Evolutionary conservation across 179 eudicot genomes (phyloP), one percentile per base, ranked within the genome.

Genomic region (Gypsophila paniculata): DNA sequence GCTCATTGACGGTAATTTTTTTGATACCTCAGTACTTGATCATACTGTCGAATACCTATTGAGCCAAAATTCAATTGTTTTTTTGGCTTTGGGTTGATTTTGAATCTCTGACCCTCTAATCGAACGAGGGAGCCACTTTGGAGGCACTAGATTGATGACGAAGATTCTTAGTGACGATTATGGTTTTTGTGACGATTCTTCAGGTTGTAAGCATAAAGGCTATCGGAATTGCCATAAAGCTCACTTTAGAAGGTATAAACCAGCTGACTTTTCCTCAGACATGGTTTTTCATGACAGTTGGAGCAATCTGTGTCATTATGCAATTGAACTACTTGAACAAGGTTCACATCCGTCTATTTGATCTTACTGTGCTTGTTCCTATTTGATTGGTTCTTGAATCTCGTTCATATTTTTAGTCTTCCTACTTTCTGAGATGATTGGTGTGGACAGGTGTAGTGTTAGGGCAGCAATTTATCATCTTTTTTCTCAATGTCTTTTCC

Each of bases 181-280:
- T 57, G 48, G 67, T 59, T 59, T 59, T 76, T 55, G 26, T 58
- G 62, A 46, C 48, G 29, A n/a, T 54, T 63, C 29, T 77, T 65
- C 80, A 91, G 97, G 96, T 91, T 59, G 88, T 91, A 61, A 90
- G 97, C 85, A 86, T 90, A 77, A 91, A 91, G 83, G 97, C 97
- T 19, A 86, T 91, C 61, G 97, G 97, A 69, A 91, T 90, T 71
- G 91, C 94, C n/a, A 79, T 91, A 71, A 86, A 90, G 81, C 90
- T 91, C 42, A 91, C 97, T 23, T 68, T 93, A 59, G 91, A 85
- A 66, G 97, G 98, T 21, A 84, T 78, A 75, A 93, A 82, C 79
- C 98, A 93, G 70, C 55, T 91, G 71, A 78, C 76, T 63, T 93
- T 79, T 77, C 84, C 87, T 38, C 91, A 91, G 72, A 86, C 98